Percentiles rank a stretch among this genome's conserved stretches.
These are phyloP conservation scores for Lolium perenne DNA, from an alignment of 176 grass and related monocot species.

Conservation along the genomic window DNA sequence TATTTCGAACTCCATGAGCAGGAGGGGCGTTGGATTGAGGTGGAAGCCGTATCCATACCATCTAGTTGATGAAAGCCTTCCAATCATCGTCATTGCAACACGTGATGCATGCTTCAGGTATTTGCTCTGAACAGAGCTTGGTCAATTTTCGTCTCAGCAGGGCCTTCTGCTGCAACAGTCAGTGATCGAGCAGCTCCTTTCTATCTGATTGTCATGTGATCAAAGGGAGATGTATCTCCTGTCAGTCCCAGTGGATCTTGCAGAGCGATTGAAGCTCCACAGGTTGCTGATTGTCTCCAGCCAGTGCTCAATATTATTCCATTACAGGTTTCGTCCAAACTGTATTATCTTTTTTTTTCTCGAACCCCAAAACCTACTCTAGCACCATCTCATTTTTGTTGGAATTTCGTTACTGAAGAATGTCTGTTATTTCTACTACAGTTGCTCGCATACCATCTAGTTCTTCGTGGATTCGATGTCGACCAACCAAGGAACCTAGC, in stretches of 20 bases:
- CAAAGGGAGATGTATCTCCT: slow-evolving; percentile 56
- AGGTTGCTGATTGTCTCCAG: slow-evolving; percentile 77
- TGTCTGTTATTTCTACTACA: slow-evolving; percentile 32
- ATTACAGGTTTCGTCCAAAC: slow-evolving; percentile 66
- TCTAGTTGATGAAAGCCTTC: slow-evolving; percentile 84
- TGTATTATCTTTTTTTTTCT: neutral
- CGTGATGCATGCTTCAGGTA: slow-evolving; percentile 87
- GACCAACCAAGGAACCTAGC: slow-evolving; percentile 92
- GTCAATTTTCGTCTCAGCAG: slow-evolving; percentile 1
- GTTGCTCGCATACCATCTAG: slow-evolving; percentile 84
- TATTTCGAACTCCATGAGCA: neutral
- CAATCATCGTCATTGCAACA: slow-evolving; percentile 91
- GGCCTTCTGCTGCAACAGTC: slow-evolving; percentile 80
- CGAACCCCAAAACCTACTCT: neutral
- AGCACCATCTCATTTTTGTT: neutral
- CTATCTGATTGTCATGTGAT: slow-evolving; percentile 91
- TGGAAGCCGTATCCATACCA: neutral
- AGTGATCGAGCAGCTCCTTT: slow-evolving; percentile 93
- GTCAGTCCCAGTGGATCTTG: slow-evolving; percentile 67
- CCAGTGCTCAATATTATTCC: slow-evolving; percentile 94
- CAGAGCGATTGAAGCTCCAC: slow-evolving; percentile 78
- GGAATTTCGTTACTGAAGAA: neutral
- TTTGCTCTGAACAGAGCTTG: slow-evolving; percentile 7
- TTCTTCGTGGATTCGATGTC: slow-evolving; percentile 72
- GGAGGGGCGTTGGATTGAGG: neutral